Evolutionary conservation across 331 rosid species (phyloP), one percentile per base, ranked within the genome.

Genomic region (Saraca asoca): DNA sequence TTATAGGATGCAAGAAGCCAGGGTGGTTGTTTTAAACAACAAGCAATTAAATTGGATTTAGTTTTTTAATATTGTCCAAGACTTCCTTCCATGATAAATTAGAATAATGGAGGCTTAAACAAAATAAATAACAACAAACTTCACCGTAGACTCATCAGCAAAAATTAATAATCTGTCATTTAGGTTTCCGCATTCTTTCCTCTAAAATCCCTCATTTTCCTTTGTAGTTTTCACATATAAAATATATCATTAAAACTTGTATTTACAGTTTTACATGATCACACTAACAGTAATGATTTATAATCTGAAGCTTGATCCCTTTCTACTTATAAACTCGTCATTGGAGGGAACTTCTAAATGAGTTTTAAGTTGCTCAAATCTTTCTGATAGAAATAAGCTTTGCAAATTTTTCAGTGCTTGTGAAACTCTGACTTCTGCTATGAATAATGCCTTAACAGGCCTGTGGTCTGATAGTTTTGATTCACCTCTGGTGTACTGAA

Each of bases 401-500:
- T 68, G 79, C 6, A 79, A 52, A 29, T 64, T 62, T 69, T 70
- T 55, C 14, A 73, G 31, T 14, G 68, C 34, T 37, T 44, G 14
- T 62, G 62, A 58, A 35, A 59, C 79, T 44, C 51, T 67, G 38
- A 81, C 88, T 78, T 83, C 80, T 20, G 79, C 87, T 0, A 70
- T 78, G 59, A 90, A 85, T 12, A 85, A 54, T 43, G 92, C 89
- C 64, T 76, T 87, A 0, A 90, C 92, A 0, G 96, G 96, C 33
- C 91, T 81, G 70, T 90, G 96, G 59, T 90, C 96, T 0, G 96
- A 90, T 44, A 87, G 58, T 52, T 76, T 85, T 58, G 81, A 77
- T 70, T 83, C 95, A 31, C 87, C 84, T 68, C 96, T 80, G 5
- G 29, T 42, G 70, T 90, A 90, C 44, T 49, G 38, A 71, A 69